Base-by-base conservation (phyloP, 2,329 filamentous ascomycete genomes). In the Gremmenia infestans region DNA sequence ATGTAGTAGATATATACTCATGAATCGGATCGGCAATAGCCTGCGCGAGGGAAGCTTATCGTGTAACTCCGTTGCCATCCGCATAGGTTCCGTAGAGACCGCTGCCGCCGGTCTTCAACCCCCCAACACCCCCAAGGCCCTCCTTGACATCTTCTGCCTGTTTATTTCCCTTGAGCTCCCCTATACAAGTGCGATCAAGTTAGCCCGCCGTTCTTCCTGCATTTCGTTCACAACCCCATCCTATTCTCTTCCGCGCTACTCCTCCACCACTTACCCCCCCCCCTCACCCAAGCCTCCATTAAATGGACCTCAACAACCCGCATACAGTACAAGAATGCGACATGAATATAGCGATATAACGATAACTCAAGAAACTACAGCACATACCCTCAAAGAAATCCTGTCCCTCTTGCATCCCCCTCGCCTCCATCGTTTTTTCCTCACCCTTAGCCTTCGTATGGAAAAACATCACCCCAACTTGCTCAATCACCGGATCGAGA, bases 401-500 rank as follows among this genome's bases (percentile, higher is more conserved):
- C 55, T 73, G 59, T 17, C 72, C 73, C 49, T 72, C 71, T 57
- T 72, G 70, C 61, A 72, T 46, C 1, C 73, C 73, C 60, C 73
- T 59, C 8, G 71, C 70, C 59, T 73, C 63, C 60, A 73, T 60
- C 53, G 71, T 71, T 61, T 74, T 72, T 42, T 69, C 67, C 61
- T 75, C 72, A 7, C 72, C 72, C 61, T 72, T 68, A 0, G 71
- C 73, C 63, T 75, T 71, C 35, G 72, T 71, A 63, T 75, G 74
- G 64, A 74, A 72, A 50, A 73, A 57, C 52, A 69, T 68, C 23
- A 72, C 65, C 1, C 68, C 70, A 46, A 74, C 52, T 56, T 71
- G 63, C 55, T 73, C 71, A 51, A 75, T 72, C 23, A 72, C 55
- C 1, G 72, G 70, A 56, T 75, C 71, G 47, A 73, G 60, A 49